Conservation (phyloP, 2,329 filamentous ascomycete species). For the Ophiocordyceps polyrhachis-furcata region DNA sequence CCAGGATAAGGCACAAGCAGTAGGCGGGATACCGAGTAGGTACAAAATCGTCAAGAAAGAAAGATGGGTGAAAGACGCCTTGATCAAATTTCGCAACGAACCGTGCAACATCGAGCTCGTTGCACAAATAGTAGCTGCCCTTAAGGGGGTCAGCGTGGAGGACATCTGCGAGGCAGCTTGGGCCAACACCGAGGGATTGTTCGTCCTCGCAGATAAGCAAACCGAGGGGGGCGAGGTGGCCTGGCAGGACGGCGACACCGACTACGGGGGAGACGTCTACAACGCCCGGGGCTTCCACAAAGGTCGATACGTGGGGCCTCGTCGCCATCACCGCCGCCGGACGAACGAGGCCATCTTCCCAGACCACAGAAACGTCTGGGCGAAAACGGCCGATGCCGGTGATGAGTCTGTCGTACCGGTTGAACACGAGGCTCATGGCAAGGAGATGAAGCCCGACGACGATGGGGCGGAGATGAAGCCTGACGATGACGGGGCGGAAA, state of each 20-base stretch:
- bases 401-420: too few relatives aligned
- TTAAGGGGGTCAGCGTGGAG: slow-evolving; percentile 64
- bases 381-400: too few relatives aligned
- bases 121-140: slow-evolving; percentile 69
- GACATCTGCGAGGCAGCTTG: slow-evolving; percentile 76
- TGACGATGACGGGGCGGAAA: too few relatives aligned
- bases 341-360: too few relatives aligned
- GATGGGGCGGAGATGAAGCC: too few relatives aligned
- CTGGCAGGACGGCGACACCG: neutral
- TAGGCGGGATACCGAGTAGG: slow-evolving; percentile 47
- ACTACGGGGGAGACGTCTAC: neutral
- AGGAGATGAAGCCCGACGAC: too few relatives aligned
- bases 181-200: slow-evolving; percentile 65
- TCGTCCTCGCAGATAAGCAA: slow-evolving; percentile 37
- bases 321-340: too few relatives aligned
- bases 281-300: neutral
- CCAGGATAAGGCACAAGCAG: slow-evolving; percentile 14
- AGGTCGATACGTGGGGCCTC: too few relatives aligned
- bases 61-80: slow-evolving; percentile 69
- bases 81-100: slow-evolving; percentile 94
- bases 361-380: too few relatives aligned
- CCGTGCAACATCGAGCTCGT: slow-evolving; percentile 73
- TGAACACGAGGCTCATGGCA: too few relatives aligned
- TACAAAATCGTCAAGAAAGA: slow-evolving; percentile 90
- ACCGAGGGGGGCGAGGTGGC: neutral